A percentile compares a stretch with the other conserved stretches of the same genome.
Conservation (phyloP, 2,329 filamentous ascomycete species). For the Scleromitrula shiraiana region DNA sequence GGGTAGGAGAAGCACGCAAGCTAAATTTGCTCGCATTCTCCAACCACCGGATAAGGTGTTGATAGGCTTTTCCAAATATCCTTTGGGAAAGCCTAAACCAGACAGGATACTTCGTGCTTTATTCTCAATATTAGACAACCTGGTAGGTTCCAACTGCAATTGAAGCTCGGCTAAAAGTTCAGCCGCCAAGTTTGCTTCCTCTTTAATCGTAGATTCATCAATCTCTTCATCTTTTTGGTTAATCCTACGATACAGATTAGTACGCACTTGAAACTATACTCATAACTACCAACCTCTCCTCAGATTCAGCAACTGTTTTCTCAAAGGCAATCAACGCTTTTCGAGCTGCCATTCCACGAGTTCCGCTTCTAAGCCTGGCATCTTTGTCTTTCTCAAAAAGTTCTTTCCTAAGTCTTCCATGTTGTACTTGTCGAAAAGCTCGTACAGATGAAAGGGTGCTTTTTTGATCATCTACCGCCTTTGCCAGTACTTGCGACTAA, state of each 20-base stretch:
- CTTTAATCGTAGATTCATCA: constrained; percentile 45
- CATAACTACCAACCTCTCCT: constrained; percentile 23
- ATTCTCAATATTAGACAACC: constrained; percentile 54
- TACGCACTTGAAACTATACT: not conserved
- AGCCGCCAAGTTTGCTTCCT: constrained; percentile 60
- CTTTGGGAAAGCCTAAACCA: constrained; percentile 53
- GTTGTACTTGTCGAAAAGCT: constrained; percentile 52
- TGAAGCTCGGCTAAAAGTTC: constrained; percentile 65
- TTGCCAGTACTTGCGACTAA: constrained; percentile 53
- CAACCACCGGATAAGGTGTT: constrained; percentile 68
- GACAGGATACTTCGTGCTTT: constrained; percentile 56
- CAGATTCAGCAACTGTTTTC: constrained; percentile 50
- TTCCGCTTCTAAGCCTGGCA: constrained; percentile 65
- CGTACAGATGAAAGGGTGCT: constrained; percentile 51
- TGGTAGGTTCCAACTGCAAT: constrained; percentile 57
- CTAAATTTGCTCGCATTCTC: constrained; percentile 62
- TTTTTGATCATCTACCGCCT: constrained; percentile 46
- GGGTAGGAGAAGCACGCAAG: constrained; percentile 59
- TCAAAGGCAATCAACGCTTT: constrained; percentile 66
- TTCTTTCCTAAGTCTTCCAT: constrained; percentile 53
- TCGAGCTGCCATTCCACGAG: constrained; percentile 65
- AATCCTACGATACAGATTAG: constrained; percentile 25
- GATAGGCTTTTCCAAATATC: constrained; percentile 50
- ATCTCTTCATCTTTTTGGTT: constrained; percentile 50
- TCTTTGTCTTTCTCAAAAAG: constrained; percentile 66